Evolutionary conservation across 805 yeast species (phyloP).

Genomic region (Cyberlindnera meyerae): DNA sequence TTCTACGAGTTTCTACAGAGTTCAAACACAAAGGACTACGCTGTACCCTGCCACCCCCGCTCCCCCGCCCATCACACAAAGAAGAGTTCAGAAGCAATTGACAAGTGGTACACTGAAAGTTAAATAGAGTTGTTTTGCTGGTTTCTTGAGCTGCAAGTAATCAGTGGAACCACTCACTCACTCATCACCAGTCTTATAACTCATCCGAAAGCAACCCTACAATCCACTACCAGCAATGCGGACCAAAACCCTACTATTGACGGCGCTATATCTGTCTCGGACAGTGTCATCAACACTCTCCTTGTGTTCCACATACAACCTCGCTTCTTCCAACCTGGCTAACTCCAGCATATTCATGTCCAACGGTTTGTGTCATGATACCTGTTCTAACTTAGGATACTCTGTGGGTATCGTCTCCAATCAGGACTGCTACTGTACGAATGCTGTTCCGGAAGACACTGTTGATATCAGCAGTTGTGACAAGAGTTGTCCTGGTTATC

Average conservation of each 20-base stretch:
- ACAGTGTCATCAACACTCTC: slow-evolving; percentile 7
- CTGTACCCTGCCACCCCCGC: not conserved
- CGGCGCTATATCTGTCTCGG: too few relatives aligned
- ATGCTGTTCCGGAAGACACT: slow-evolving; percentile 35
- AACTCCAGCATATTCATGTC: slow-evolving; percentile 27
- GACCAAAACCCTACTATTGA: too few relatives aligned
- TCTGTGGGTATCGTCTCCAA: slow-evolving; percentile 46
- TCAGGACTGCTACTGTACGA: slow-evolving; percentile 40
- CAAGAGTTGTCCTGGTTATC: slow-evolving; percentile 40
- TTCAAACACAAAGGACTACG: too few relatives aligned
- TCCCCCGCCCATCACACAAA: not conserved
- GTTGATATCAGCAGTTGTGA: slow-evolving; percentile 30
- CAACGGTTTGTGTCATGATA: slow-evolving; percentile 38
- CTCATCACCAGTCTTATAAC: too few relatives aligned
- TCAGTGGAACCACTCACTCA: too few relatives aligned
- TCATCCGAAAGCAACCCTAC: too few relatives aligned
- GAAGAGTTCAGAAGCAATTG: too few relatives aligned
- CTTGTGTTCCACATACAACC: slow-evolving; percentile 19
- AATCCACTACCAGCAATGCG: too few relatives aligned
- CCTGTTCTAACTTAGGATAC: slow-evolving; percentile 28
- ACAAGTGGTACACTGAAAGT: too few relatives aligned
- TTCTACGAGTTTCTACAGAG: too few relatives aligned
- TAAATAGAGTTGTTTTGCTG: too few relatives aligned
- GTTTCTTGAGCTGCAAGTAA: too few relatives aligned
- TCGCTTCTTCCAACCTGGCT: slow-evolving; percentile 8